Evolutionary conservation across 208 protist genomes (phyloP), one percentile per base, ranked within the genome.

Genomic region (Wallacemonas sp.): DNA sequence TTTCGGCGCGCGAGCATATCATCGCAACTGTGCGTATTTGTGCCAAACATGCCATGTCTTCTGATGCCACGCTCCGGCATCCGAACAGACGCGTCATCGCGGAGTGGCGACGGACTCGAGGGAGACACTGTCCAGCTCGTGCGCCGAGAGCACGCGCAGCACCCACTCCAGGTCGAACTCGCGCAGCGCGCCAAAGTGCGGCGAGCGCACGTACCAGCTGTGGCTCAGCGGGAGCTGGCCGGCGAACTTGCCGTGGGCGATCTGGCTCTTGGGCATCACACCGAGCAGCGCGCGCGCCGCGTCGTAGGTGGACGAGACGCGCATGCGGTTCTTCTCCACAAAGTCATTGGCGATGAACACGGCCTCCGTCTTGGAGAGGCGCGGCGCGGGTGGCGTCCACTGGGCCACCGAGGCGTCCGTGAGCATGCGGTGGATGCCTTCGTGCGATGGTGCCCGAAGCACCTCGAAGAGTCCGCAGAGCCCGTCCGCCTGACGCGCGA

Each of bases 91-190:
- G n/a, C n/a, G n/a, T n/a, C n/a, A n/a, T n/a, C n/a, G n/a, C n/a
- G n/a, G n/a, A n/a, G n/a, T n/a, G n/a, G n/a, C n/a, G n/a, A n/a
- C n/a, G n/a, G n/a, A n/a, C n/a, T n/a, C n/a, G n/a, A n/a, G n/a
- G n/a, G n/a, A n/a, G n/a, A n/a, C 26, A 25, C 44, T 18, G 41
- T 86, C 77, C 20, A 87, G 39, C 1, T 74, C 23, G 42, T 85
- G 79, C 1, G 75, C 66, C 1, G 61, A 66, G n/a, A 96, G 65
- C 1, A 92, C 76, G 33, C 77, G 71, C 22, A 91, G 57, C 16
- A 96, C 65, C 88, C 87, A 96, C n/a, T 81, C 69, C 26, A 93
- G 29, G 16, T 92, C 86, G 72, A 91, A 96, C 66, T 87, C 82
- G 52, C 75, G 79, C 65, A 96, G 71, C 5, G 80, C 59, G n/a